phyloP scores from a whole-genome alignment of 371 early-diverging fungal species.

The Lichtheimia ramosa region DNA sequence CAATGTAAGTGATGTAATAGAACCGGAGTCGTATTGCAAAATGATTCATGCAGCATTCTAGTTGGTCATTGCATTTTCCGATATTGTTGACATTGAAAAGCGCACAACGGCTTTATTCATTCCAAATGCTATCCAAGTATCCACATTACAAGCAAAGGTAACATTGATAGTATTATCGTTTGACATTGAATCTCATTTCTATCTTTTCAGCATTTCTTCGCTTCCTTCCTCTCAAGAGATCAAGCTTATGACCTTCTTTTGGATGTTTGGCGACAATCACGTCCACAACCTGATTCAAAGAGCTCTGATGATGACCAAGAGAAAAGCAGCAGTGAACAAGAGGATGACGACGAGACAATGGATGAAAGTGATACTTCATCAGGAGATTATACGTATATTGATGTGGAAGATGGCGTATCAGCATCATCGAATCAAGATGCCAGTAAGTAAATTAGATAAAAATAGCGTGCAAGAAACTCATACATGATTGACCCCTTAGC shows the following conservation, averaged over 20 bases:
- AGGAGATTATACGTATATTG: background rate
- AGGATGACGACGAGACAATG: background rate
- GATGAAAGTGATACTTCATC: slow-evolving; percentile 1
- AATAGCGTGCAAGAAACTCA: too few relatives aligned
- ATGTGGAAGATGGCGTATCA: too few relatives aligned
- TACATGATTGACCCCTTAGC: too few relatives aligned
- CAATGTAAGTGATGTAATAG: slow-evolving; percentile 49
- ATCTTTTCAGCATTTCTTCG: slow-evolving; percentile 55
- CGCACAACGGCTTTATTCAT: slow-evolving; percentile 76
- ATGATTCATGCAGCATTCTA: slow-evolving; percentile 14
- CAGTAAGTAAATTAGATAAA: too few relatives aligned
- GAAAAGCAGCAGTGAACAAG: background rate
- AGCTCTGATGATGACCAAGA: background rate
- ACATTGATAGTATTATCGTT: slow-evolving; percentile 16
- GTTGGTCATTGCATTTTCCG: slow-evolving; percentile 73
- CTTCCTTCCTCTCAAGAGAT: slow-evolving; percentile 74
- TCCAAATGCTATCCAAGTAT: slow-evolving; percentile 78
- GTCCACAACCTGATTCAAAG: slow-evolving; percentile 8
- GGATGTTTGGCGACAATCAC: slow-evolving; percentile 54
- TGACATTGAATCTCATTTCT: background rate
- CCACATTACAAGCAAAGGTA: slow-evolving; percentile 61
- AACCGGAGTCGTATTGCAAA: background rate
- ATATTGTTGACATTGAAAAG: slow-evolving; percentile 78
- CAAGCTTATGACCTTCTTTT: slow-evolving; percentile 60
- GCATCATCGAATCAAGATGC: too few relatives aligned